Base-by-base conservation (phyloP, 805 yeast species). In the Starmera dryadoides region DNA sequence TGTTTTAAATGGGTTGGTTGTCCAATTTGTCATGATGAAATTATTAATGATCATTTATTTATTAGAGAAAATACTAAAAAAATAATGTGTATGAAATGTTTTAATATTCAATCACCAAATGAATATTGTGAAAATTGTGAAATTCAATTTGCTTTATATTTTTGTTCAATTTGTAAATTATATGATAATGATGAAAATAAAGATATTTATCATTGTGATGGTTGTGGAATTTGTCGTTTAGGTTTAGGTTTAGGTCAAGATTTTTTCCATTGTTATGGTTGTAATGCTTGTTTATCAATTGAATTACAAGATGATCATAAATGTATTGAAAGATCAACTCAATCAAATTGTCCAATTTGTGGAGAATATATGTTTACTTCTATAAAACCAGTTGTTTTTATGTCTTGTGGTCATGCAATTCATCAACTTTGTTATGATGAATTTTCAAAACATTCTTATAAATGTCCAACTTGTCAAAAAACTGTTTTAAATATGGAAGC, bases 351-450 rank as follows among this genome's bases (percentile, higher is more conserved):
- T 59, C 95, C 96, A 2, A 86, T 89, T 29, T 89, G 97, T 62
- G 86, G 84, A 42, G 97, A 88, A 50, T 88, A 80, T 58, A 76
- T 89, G 76, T 89, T 89, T 58, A 83, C 87, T 14, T 81, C 93
- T 4, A 77, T 83, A 6, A 72, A 69, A 55, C 81, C 87, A 10
- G 95, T 88, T 33, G 95, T 87, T 17, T 88, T 89, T 58, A 87
- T 89, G 96, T 68, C 73, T 36, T 89, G 98, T 62, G 96, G 97
- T 2, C 98, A 89, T 61, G 86, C 95, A 30, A 89, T 89, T 42
- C 98, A 89, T 62, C 86, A 87, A 57, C 53, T 59, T 21, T 89
- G 98, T 59, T 88, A 79, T 58, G 81, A 81, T 44, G 91, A 86
- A 47, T 79, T 83, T 56, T 76, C 86, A n/a, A 73, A 79, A 48